A percentile compares a stretch with the other conserved stretches of the same genome.
phyloP scores from a whole-genome alignment of 768 basidiomycete species.

The Wakefieldia striispora region DNA sequence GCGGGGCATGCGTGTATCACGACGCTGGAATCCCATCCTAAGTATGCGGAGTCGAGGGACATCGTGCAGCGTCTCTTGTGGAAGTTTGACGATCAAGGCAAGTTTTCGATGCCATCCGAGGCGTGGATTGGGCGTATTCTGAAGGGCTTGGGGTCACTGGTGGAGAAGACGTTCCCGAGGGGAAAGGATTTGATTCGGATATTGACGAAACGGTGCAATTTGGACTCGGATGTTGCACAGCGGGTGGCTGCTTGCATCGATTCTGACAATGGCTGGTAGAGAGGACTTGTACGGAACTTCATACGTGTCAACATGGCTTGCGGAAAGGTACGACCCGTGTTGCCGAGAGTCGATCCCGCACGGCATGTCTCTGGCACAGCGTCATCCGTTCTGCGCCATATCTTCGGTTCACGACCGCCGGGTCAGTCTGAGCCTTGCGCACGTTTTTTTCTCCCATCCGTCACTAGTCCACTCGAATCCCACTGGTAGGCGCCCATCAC shows the following conservation, averaged over 20 bases:
- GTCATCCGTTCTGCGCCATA: no score
- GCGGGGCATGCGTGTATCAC: constrained; percentile 34
- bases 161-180: constrained; percentile 17
- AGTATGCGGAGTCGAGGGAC: constrained; percentile 31
- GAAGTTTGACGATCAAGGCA: constrained; percentile 25
- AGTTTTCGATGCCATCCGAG: constrained; percentile 30
- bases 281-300: no score
- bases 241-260: constrained; percentile 22
- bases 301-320: no score
- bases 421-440: no score
- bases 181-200: constrained; percentile 24
- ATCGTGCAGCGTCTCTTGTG: constrained; percentile 20
- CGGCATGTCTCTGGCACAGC: no score
- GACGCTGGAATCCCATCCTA: constrained; percentile 21
- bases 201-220: constrained; percentile 27
- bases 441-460: no score
- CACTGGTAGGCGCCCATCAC: no score
- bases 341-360: no score
- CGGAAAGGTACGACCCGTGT: no score
- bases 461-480: no score
- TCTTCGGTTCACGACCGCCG: no score
- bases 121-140: constrained; percentile 26
- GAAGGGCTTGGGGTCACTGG: constrained; percentile 21
- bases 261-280: constrained; percentile 4
- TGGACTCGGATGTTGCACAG: constrained; percentile 23